Evolutionary conservation across 2,329 filamentous ascomycete genomes (phyloP).

Genomic region (Pseudogymnoascus destructans): DNA sequence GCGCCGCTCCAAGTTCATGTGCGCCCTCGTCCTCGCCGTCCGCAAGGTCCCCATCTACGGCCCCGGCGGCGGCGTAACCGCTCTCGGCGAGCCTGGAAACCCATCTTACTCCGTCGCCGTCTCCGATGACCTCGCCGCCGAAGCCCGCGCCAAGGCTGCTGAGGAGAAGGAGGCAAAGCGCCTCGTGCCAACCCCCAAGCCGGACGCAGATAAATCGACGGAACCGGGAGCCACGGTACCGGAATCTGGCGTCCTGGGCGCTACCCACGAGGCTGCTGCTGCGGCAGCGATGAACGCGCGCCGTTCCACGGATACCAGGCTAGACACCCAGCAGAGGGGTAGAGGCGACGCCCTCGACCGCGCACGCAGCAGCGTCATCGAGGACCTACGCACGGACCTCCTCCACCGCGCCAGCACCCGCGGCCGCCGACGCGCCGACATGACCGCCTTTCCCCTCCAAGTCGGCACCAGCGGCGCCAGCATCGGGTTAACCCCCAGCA

Average conservation of each 20-base stretch:
- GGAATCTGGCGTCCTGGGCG: constrained; percentile 20
- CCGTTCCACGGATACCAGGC: constrained; percentile 23
- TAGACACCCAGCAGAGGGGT: constrained; percentile 15
- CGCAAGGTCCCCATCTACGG: constrained; percentile 76
- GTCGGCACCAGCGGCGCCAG: constrained; percentile 15
- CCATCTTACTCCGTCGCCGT: constrained; percentile 72
- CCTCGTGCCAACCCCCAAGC: constrained; percentile 39
- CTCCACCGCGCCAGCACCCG: constrained; percentile 23
- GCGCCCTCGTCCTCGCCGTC: constrained; percentile 71
- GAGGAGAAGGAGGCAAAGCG: constrained; percentile 51
- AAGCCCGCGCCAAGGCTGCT: constrained; percentile 46
- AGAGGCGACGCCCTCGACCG: constrained; percentile 11
- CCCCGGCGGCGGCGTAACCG: constrained; percentile 58
- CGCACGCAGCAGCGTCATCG: constrained; percentile 17
- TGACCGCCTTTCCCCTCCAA: neutral
- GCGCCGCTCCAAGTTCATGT: constrained; percentile 92
- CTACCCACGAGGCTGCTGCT: constrained; percentile 27
- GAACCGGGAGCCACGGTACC: neutral
- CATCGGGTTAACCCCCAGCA: neutral
- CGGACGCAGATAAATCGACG: neutral
- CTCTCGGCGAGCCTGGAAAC: constrained; percentile 54
- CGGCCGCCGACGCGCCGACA: constrained; percentile 16
- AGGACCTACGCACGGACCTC: constrained; percentile 17
- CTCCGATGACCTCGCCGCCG: constrained; percentile 50
- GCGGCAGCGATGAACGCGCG: constrained; percentile 26